Base-by-base conservation (phyloP, 106 monocot species). In the Apostasia ramifera region DNA sequence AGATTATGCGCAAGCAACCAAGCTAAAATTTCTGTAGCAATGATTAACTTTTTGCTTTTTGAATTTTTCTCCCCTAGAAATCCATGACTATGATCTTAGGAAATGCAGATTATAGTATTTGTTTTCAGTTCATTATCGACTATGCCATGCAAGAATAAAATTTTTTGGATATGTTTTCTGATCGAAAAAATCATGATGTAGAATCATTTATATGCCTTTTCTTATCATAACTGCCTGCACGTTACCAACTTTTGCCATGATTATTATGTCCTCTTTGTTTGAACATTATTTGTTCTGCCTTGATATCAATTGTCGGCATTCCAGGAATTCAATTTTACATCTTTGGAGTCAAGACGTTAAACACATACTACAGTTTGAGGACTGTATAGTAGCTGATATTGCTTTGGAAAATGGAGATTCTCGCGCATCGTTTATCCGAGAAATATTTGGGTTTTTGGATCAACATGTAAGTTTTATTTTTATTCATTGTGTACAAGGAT, bases 331-430 rank as follows among this genome's bases (percentile, higher is more conserved):
- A 12, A 90, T 86, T 65, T 79, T 97, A 74, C 76, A 72, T 14
- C 81, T 81, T 71, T 97, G 95, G 95, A 84, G 78, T 78, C 89
- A 84, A 83, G 86, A 97, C 85, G 79, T 87, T 61, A 89, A 80
- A 41, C 86, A 74, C 57, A 76, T 84, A 81, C 86, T 97, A 74
- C 70, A 63, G 56, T 76, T 89, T 79, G 80, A 76, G 55, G 82
- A 86, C n/a, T 95, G 82, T 81, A 84, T 79, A 56, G 10, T 83
- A 47, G 71, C 80, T 82, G 68, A 61, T 71, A 14, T 12, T 56
- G 59, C 73, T 76, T 74, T 14, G 45, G 48, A 81, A 66, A 74
- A 87, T 76, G 83, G 84, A 74, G 66, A 81, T 14, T 68, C 79
- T 48, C 83, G 78, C 46, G 67, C 71, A 69, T 78, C 89, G 26